phyloP scores from a whole-genome alignment of 345 rosid species.

The Abelmoschus esculentus region DNA sequence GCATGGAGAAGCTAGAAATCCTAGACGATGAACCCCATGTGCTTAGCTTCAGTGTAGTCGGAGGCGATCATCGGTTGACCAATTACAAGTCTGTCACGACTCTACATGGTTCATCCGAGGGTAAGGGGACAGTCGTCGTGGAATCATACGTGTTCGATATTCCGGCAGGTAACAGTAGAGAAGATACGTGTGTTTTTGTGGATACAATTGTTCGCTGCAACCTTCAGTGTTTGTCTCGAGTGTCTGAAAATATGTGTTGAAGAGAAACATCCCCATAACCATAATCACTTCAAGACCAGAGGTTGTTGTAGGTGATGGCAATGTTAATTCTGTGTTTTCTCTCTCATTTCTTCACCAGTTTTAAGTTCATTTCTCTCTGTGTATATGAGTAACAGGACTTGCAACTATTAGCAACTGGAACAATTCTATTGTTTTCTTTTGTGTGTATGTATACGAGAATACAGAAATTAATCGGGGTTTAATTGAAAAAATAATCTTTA shows the following conservation, averaged over 20 bases:
- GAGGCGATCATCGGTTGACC: constrained; percentile 72
- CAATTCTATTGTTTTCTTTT: too few species aligned
- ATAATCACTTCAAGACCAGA: not conserved
- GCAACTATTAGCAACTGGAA: too few species aligned
- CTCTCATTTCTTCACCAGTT: too few species aligned
- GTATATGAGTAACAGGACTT: too few species aligned
- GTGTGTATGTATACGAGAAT: too few species aligned
- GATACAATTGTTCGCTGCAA: constrained; percentile 86
- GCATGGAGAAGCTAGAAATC: constrained; percentile 78
- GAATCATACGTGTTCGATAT: constrained; percentile 86
- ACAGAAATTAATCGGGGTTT: too few species aligned
- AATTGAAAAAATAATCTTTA: too few species aligned
- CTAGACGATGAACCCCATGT: constrained; percentile 75
- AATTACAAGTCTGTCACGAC: constrained; percentile 84
- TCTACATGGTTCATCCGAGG: constrained; percentile 44
- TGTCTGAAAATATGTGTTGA: constrained; percentile 43
- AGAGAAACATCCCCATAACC: not conserved
- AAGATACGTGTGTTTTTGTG: constrained; percentile 68
- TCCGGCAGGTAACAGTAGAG: constrained; percentile 69
- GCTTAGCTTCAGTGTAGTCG: constrained; percentile 70
- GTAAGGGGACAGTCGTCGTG: constrained; percentile 47
- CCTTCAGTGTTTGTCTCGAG: constrained; percentile 67
- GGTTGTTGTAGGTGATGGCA: too few species aligned
- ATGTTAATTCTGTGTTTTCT: too few species aligned
- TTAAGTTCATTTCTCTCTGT: too few species aligned